Evolutionary conservation across 2,329 filamentous ascomycete genomes (phyloP).

Genomic region (Thelonectria discophora): DNA sequence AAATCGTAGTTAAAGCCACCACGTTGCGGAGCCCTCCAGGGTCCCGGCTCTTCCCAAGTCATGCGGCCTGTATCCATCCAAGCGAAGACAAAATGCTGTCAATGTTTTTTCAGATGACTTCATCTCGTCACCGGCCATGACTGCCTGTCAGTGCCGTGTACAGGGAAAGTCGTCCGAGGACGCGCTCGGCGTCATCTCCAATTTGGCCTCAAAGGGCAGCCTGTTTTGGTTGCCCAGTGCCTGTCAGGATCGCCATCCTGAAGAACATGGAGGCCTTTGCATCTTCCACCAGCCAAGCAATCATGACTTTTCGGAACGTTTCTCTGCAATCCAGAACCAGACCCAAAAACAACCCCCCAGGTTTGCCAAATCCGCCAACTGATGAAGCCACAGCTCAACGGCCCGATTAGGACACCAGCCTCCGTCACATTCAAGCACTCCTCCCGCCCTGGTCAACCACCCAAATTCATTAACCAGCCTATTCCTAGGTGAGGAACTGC

Average conservation of each 20-base stretch:
- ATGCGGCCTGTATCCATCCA: conserved; percentile 15
- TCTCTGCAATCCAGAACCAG: not conserved
- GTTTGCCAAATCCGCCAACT: not conserved
- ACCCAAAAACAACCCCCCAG: not conserved
- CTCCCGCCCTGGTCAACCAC: conserved; percentile 22
- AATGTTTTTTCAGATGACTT: conserved; percentile 5
- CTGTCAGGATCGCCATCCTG: not conserved
- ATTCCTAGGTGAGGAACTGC: conserved; percentile 12
- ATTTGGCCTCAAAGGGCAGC: conserved; percentile 5
- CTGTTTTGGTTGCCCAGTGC: not conserved
- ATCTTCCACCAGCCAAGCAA: not conserved
- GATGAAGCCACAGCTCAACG: conserved; percentile 31
- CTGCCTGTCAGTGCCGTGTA: not conserved
- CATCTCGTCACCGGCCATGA: conserved; percentile 6
- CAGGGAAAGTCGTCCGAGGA: not conserved
- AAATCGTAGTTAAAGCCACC: not conserved
- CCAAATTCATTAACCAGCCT: conserved; percentile 29
- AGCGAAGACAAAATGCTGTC: not conserved
- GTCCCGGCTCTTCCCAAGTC: conserved; percentile 13
- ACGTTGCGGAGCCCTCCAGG: conserved; percentile 5
- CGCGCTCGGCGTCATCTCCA: conserved; percentile 5
- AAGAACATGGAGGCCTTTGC: not conserved
- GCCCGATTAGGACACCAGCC: conserved; percentile 39
- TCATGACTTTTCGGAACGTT: not conserved
- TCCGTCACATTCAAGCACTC: conserved; percentile 27